A percentile compares a stretch with the other conserved stretches of the same genome.
phyloP scores from a whole-genome alignment of 257 asterid genomes.

The Capsicum pubescens region DNA sequence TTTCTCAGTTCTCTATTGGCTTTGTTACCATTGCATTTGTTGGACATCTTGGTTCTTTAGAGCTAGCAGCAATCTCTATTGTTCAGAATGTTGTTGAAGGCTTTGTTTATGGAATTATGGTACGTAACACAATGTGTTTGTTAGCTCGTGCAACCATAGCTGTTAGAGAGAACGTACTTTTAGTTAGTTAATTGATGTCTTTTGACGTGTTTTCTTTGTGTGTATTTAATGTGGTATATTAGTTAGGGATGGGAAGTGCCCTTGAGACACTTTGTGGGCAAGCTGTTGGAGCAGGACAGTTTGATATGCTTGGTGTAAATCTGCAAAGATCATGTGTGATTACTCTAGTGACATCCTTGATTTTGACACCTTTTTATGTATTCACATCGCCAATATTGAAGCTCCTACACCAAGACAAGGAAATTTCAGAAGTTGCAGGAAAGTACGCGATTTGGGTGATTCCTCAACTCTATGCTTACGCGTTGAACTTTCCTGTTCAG shows the following conservation, averaged over 20 bases:
- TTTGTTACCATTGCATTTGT: slow-evolving; percentile 73
- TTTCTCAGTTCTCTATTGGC: slow-evolving; percentile 75
- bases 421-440: slow-evolving; percentile 64
- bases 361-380: slow-evolving; percentile 62
- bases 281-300: slow-evolving; percentile 79
- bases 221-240: slow-evolving; percentile 33
- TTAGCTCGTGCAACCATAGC: neutral
- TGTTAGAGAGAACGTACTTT: neutral
- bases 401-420: slow-evolving; percentile 49
- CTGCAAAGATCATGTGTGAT: slow-evolving; percentile 79
- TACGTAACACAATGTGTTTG: slow-evolving; percentile 21
- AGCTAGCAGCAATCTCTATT: slow-evolving; percentile 81
- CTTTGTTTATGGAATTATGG: slow-evolving; percentile 81
- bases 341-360: slow-evolving; percentile 51
- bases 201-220: neutral
- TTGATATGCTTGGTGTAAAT: slow-evolving; percentile 69
- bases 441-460: slow-evolving; percentile 67
- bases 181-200: neutral
- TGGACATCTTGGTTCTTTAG: slow-evolving; percentile 76
- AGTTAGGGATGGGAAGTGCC: slow-evolving; percentile 98
- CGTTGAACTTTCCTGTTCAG: slow-evolving; percentile 76
- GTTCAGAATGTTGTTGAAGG: slow-evolving; percentile 88
- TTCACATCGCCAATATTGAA: slow-evolving; percentile 61
- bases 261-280: slow-evolving; percentile 91
- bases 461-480: slow-evolving; percentile 81